These are phyloP conservation scores for Hsuehochloa calcarea DNA, from an alignment of 176 grass and related monocot species.

Conservation along the genomic window DNA sequence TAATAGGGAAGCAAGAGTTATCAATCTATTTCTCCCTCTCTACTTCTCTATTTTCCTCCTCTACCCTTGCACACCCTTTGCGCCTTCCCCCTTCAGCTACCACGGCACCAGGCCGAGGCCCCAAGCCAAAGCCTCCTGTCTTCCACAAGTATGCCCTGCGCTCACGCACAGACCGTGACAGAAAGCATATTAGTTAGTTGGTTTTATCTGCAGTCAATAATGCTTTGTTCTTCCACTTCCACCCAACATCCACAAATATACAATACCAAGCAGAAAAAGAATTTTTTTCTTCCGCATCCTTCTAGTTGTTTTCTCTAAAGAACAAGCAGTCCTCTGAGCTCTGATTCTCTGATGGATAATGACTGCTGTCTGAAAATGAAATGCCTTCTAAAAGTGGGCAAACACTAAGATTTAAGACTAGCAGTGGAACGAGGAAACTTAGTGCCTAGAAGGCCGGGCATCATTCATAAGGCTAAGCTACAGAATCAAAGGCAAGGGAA, in stretches of 20 bases:
- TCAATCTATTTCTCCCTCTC: no score
- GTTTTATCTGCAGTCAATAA: background rate
- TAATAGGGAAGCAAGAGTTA: no score
- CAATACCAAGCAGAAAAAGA: background rate
- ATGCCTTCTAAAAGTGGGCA: background rate
- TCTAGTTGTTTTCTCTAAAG: background rate
- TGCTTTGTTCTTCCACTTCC: background rate
- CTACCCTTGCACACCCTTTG: no score
- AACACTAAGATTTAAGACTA: background rate
- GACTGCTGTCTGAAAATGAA: conserved; percentile 2
- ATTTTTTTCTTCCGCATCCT: background rate
- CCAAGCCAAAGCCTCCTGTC: no score
- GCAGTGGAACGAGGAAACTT: background rate
- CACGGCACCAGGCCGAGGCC: no score
- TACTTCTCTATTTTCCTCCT: no score
- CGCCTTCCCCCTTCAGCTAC: no score
- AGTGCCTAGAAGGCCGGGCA: background rate
- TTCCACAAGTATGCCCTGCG: no score
- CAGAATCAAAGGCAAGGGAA: conserved; percentile 8
- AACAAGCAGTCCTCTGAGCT: background rate
- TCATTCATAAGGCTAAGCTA: conserved; percentile 6
- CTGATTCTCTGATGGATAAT: background rate
- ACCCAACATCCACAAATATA: background rate
- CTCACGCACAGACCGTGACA: no score
- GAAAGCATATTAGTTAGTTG: background rate